Evolutionary conservation across 768 basidiomycete species (phyloP).

Genomic region (Trametes cingulata): DNA sequence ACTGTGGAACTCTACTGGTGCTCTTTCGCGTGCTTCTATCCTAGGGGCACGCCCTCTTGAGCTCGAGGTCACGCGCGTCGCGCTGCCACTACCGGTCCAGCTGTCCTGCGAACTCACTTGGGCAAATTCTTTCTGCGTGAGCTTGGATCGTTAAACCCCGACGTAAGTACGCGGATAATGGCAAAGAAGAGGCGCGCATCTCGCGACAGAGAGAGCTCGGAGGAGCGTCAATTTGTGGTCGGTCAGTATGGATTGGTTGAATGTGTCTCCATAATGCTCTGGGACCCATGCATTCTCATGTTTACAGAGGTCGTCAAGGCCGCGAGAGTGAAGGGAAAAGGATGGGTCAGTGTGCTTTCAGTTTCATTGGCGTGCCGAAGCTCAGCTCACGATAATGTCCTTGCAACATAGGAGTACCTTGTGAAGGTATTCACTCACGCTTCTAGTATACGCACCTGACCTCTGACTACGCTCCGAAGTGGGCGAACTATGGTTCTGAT

Average conservation of each 20-base stretch:
- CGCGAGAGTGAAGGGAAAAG: constrained; percentile 52
- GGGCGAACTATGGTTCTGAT: constrained; percentile 61
- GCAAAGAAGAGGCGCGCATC: constrained; percentile 9
- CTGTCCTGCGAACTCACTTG: too few relatives aligned
- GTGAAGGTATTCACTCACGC: constrained; percentile 53
- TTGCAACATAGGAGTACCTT: constrained; percentile 51
- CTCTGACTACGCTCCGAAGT: constrained; percentile 40
- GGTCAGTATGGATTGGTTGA: constrained; percentile 6
- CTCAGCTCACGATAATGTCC: neutral
- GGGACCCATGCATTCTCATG: too few relatives aligned
- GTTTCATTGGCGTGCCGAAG: neutral
- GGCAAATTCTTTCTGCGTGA: too few relatives aligned
- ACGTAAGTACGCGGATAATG: too few relatives aligned
- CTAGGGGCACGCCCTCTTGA: too few relatives aligned
- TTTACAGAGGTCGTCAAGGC: constrained; percentile 55
- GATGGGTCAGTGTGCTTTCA: constrained; percentile 48
- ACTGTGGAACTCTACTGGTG: too few relatives aligned
- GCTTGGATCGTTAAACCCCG: too few relatives aligned
- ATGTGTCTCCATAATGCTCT: too few relatives aligned
- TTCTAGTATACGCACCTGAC: neutral
- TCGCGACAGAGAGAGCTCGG: neutral
- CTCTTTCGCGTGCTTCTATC: too few relatives aligned
- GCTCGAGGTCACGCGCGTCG: too few relatives aligned
- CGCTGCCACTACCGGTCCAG: too few relatives aligned
- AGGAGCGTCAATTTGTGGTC: constrained; percentile 19